A percentile compares a stretch with the other conserved stretches of the same genome.
Evolutionary conservation across 2,329 filamentous ascomycete species (phyloP).

Genomic region (Fusarium euwallaceae): DNA sequence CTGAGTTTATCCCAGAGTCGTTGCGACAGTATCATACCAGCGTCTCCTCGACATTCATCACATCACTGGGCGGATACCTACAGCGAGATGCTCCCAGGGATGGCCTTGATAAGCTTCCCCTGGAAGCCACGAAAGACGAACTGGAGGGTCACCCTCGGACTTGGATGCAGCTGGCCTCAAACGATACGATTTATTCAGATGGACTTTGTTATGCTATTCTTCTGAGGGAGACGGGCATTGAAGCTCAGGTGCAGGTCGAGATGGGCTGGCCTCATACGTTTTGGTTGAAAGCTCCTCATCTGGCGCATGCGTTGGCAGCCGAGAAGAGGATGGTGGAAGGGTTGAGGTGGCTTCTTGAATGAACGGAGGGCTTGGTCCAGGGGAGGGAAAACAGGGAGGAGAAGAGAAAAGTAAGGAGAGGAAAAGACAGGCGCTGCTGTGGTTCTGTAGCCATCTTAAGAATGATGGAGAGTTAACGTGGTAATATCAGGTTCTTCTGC

Average conservation of each 20-base stretch:
- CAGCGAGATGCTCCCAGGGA: slow-evolving; percentile 54
- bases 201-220: slow-evolving; percentile 63
- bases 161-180: slow-evolving; percentile 64
- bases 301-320: slow-evolving; percentile 56
- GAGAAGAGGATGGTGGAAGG: slow-evolving; percentile 59
- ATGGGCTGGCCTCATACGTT: slow-evolving; percentile 66
- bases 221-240: slow-evolving; percentile 54
- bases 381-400: too few relatives aligned
- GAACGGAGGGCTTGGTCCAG: background rate
- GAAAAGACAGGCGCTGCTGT: background rate
- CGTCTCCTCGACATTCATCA: slow-evolving; percentile 54
- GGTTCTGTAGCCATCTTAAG: background rate
- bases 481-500: background rate
- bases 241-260: slow-evolving; percentile 58
- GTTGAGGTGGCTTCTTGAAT: slow-evolving; percentile 55
- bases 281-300: slow-evolving; percentile 61
- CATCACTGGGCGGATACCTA: slow-evolving; percentile 51
- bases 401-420: too few relatives aligned
- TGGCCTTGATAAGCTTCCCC: slow-evolving; percentile 56
- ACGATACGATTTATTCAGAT: slow-evolving; percentile 65
- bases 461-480: too few relatives aligned
- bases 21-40: slow-evolving; percentile 57
- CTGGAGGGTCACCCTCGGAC: slow-evolving; percentile 55
- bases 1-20: slow-evolving; percentile 52
- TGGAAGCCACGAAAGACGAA: slow-evolving; percentile 52